Base-by-base conservation (phyloP, 2,329 filamentous ascomycete species). In the Metarhizium sp. region DNA sequence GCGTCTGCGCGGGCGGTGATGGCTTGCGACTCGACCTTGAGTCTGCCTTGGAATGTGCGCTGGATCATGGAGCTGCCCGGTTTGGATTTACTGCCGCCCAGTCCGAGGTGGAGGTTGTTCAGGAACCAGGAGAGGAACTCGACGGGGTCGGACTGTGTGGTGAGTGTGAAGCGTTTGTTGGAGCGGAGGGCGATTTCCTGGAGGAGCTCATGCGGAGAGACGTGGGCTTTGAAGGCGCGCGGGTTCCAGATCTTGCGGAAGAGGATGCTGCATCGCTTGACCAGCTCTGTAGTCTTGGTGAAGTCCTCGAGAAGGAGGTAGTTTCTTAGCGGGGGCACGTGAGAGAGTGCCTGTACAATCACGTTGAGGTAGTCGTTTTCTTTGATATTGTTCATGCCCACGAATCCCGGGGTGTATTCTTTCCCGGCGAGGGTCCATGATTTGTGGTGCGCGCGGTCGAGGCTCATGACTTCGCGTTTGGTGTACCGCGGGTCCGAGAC, bases 331-430 rank as follows among this genome's bases (percentile, higher is more conserved):
- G 94, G 92, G 20, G 85, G 77, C 30, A 97, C 90, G 71, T 99
- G 94, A 2, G 92, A 86, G 42, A 99, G 79, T 6, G 92, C 87
- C 71, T 99, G 94, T 51, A 95, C 87, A 3, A 96, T 82, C 30
- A 96, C 92, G 68, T 99, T 99, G 67, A 97, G 81, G 74, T 99
- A 99, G 75, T 99, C 94, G 73, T 99, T 99, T 57, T 94, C 90
- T 72, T 99, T 99, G 78, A 99, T 96, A 73, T 99, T 99, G 79
- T 99, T 99, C 89, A 99, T 95, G 61, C 94, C 94, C 58, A 99
- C 90, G 68, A 92, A 99, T 6, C 94, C 92, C 20, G 94, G 94
- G 61, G 86, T 86, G 73, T 99, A 99, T 68, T 88, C 84, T 71
- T 87, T 89, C 59, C 90, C 90, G 51, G 79, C 78, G 46, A 97